A percentile compares a stretch with the other conserved stretches of the same genome.
Evolutionary conservation across 2,329 filamentous ascomycete genomes (phyloP).

Genomic region (Mollisia scopiformis): DNA sequence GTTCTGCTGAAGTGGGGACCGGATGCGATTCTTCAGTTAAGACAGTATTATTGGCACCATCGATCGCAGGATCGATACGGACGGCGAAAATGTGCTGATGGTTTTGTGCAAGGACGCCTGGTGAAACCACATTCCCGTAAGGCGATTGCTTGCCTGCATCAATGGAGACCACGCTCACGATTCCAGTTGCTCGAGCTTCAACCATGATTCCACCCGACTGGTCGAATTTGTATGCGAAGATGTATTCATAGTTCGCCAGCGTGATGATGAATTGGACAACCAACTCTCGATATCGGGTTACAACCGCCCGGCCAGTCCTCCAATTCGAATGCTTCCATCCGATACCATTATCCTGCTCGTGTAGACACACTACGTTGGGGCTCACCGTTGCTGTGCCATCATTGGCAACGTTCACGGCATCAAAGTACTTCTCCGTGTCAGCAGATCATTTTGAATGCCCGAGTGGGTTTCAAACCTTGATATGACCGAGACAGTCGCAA

Average conservation of each 20-base stretch:
- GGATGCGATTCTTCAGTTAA: slow-evolving; percentile 57
- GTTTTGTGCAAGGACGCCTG: slow-evolving; percentile 61
- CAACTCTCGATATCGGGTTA: slow-evolving; percentile 63
- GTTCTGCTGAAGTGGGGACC: slow-evolving; percentile 45
- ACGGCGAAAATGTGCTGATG: slow-evolving; percentile 62
- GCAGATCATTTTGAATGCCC: background rate
- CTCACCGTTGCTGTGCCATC: slow-evolving; percentile 56
- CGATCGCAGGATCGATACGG: slow-evolving; percentile 59
- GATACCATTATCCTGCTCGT: slow-evolving; percentile 72
- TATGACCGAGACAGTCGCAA: slow-evolving; percentile 70
- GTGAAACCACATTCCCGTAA: slow-evolving; percentile 64
- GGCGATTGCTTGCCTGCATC: slow-evolving; percentile 53
- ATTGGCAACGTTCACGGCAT: slow-evolving; percentile 54
- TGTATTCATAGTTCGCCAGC: slow-evolving; percentile 72
- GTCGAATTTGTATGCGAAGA: slow-evolving; percentile 67
- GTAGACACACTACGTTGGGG: slow-evolving; percentile 67
- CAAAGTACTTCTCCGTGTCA: slow-evolving; percentile 50
- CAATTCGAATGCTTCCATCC: slow-evolving; percentile 74
- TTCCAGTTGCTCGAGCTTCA: slow-evolving; percentile 68
- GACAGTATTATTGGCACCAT: slow-evolving; percentile 56
- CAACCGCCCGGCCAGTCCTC: slow-evolving; percentile 62
- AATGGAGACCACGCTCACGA: slow-evolving; percentile 58
- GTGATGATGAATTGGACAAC: slow-evolving; percentile 72
- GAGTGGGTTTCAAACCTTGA: slow-evolving; percentile 45
- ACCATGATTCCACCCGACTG: slow-evolving; percentile 63